These are phyloP conservation scores for Suhomyces maxii DNA, from an alignment of 1,139 yeast genomes.

Conservation along the genomic window DNA sequence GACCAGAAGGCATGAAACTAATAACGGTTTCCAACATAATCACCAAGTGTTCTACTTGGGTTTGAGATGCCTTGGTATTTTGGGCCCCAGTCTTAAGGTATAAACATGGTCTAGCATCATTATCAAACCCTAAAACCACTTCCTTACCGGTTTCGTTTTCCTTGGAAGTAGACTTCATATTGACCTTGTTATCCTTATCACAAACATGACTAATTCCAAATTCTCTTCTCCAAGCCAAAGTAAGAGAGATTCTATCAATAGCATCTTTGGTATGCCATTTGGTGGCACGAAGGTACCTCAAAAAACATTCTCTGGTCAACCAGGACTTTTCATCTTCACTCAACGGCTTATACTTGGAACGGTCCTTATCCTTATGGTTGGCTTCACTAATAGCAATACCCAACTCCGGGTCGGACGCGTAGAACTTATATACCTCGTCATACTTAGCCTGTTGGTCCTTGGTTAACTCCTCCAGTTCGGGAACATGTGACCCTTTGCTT, in stretches of 20 bases:
- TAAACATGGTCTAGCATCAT: conserved; percentile 49
- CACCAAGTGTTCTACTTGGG: conserved; percentile 52
- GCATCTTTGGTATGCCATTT: conserved; percentile 45
- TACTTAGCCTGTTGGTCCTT: conserved; percentile 18
- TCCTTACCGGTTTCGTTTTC: conserved; percentile 52
- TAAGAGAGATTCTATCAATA: conserved; percentile 41
- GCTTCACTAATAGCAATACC: conserved; percentile 36
- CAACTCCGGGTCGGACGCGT: conserved; percentile 34
- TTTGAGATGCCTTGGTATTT: conserved; percentile 43
- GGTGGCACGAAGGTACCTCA: conserved; percentile 48
- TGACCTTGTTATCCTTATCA: conserved; percentile 36
- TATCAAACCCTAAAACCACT: conserved; percentile 48
- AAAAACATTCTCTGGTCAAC: conserved; percentile 50
- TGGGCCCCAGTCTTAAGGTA: conserved; percentile 52
- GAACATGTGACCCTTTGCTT: conserved; percentile 49
- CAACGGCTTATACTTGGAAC: conserved; percentile 19
- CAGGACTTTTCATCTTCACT: conserved; percentile 40
- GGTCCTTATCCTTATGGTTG: conserved; percentile 29
- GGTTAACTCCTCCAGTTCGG: conserved; percentile 49
- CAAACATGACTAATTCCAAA: conserved; percentile 38
- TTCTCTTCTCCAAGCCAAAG: conserved; percentile 50
- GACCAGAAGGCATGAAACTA: conserved; percentile 52
- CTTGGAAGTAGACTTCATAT: conserved; percentile 30
- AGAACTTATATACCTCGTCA: conserved; percentile 17
- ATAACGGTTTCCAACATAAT: conserved; percentile 50